Conservation (phyloP, 331 rosid genomes). For the Erythrophleum ivorense region DNA sequence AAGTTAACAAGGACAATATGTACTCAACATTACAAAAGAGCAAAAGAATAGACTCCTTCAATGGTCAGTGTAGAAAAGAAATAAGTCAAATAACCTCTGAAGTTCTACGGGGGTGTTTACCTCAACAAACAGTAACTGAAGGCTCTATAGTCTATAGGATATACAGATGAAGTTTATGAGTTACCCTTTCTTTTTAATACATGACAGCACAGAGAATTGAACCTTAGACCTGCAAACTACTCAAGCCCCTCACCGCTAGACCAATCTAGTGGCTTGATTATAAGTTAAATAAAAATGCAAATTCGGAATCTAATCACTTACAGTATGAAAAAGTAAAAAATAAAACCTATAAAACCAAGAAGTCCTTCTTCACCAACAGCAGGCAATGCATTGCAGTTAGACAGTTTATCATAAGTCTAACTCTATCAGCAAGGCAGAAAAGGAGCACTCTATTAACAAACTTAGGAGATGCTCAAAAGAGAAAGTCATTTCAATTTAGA, state of each 20-base stretch:
- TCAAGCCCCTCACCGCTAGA: not conserved
- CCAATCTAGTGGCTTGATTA: not conserved
- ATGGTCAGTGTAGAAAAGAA: not conserved
- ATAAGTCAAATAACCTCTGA: not conserved
- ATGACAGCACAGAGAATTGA: not conserved
- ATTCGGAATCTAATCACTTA: not conserved
- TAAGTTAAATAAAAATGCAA: too few relatives aligned
- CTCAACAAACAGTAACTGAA: not conserved
- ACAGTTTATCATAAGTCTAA: conserved; percentile 1
- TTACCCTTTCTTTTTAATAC: not conserved
- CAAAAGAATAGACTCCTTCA: not conserved
- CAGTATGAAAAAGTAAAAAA: not conserved
- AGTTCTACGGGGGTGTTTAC: not conserved
- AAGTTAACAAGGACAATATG: not conserved
- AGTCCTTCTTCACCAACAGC: not conserved
- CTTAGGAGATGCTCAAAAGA: not conserved
- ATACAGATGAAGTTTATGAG: not conserved
- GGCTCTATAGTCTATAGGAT: not conserved
- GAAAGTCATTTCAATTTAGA: not conserved
- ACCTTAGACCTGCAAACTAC: not conserved
- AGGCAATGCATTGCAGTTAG: not conserved
- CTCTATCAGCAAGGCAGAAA: not conserved
- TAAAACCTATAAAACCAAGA: not conserved
- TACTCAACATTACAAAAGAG: too few relatives aligned
- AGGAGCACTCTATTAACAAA: not conserved